These are phyloP conservation scores for Ormosia emarginata DNA, from an alignment of 306 rosid species.

Conservation along the genomic window DNA sequence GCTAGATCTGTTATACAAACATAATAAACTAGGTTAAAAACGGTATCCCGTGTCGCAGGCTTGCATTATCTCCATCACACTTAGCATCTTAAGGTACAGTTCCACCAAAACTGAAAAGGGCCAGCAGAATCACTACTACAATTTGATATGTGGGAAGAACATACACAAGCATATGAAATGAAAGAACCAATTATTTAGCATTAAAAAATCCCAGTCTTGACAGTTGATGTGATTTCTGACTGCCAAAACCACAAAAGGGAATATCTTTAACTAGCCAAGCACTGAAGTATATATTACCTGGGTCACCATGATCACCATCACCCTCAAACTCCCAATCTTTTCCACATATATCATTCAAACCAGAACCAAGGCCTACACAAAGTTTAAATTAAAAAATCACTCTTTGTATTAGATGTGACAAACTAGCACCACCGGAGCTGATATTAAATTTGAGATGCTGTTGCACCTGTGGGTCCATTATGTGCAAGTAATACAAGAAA, in stretches of 20 bases:
- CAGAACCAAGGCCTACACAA: constrained; percentile 82
- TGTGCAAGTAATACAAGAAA: constrained; percentile 74
- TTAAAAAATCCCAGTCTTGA: neutral
- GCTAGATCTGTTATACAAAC: constrained; percentile 51
- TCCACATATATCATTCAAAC: constrained; percentile 83
- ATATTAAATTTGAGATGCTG: constrained; percentile 7
- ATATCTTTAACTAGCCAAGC: constrained; percentile 2
- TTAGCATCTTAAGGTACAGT: constrained; percentile 9
- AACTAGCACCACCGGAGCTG: neutral
- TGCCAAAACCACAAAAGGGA: constrained; percentile 7
- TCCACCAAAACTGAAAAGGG: constrained; percentile 18
- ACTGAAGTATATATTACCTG: constrained; percentile 46
- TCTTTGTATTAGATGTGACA: constrained; percentile 10
- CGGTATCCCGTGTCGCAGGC: neutral
- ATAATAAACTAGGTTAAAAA: constrained; percentile 13
- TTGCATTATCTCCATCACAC: constrained; percentile 14
- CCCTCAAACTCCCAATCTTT: constrained; percentile 72
- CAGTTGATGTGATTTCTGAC: neutral
- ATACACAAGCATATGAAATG: constrained; percentile 4
- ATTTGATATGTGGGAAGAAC: neutral
- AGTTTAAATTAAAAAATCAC: constrained; percentile 16
- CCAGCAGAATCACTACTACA: neutral
- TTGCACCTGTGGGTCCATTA: constrained; percentile 78
- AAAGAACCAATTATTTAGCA: neutral
- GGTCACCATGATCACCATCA: constrained; percentile 82